These are phyloP conservation scores for Gypsophila paniculata DNA, from an alignment of 179 eudicot species.

Conservation along the genomic window DNA sequence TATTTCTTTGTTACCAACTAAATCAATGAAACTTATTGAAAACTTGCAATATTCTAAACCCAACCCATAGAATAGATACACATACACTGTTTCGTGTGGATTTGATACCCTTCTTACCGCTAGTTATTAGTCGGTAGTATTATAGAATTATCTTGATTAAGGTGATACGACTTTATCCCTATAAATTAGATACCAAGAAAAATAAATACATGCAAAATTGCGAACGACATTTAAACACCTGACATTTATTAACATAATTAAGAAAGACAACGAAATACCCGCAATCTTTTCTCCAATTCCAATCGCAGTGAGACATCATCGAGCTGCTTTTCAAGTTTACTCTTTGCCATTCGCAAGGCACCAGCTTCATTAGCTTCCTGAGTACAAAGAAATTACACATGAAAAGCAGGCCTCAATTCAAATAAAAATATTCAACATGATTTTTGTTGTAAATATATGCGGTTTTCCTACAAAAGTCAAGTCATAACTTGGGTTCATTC, in stretches of 20 bases:
- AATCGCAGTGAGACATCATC: slow-evolving; percentile 89
- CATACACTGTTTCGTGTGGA: too few species aligned
- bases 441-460: neutral
- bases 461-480: slow-evolving; percentile 7
- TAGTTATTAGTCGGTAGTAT: too few species aligned
- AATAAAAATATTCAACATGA: neutral
- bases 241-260: neutral
- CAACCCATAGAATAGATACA: too few species aligned
- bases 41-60: neutral
- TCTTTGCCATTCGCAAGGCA: slow-evolving; percentile 90
- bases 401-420: neutral
- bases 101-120: too few species aligned
- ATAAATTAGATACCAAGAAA: neutral
- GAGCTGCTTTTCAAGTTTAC: slow-evolving; percentile 86
- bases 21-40: too few species aligned
- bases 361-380: slow-evolving; percentile 99
- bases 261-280: slow-evolving; percentile 44
- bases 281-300: slow-evolving; percentile 78
- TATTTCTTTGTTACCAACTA: too few species aligned
- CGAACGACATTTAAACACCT: neutral
- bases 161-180: too few species aligned
- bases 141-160: too few species aligned
- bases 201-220: neutral
- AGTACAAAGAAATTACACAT: slow-evolving; percentile 14
- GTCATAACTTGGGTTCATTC: neutral